These are phyloP conservation scores for Monilinia laxa DNA, from an alignment of 2,329 filamentous ascomycete genomes.

Conservation along the genomic window DNA sequence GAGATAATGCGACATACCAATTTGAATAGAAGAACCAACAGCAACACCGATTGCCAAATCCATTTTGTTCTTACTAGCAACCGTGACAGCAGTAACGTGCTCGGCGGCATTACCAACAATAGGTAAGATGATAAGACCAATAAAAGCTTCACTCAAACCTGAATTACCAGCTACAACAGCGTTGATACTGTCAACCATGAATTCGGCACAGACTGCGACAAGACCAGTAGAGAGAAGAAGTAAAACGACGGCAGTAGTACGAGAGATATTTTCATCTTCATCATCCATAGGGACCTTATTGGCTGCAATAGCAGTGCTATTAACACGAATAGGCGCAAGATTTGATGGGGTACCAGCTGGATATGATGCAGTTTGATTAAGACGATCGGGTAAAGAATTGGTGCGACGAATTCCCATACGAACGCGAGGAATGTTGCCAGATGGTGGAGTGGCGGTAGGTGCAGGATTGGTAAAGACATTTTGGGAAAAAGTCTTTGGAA, in stretches of 20 bases:
- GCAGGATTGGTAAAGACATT: constrained; percentile 60
- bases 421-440: constrained; percentile 55
- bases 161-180: constrained; percentile 57
- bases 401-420: constrained; percentile 68
- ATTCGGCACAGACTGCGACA: constrained; percentile 68
- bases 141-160: constrained; percentile 62
- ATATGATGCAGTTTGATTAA: constrained; percentile 46
- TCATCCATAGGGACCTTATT: constrained; percentile 33
- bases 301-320: constrained; percentile 34
- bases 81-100: constrained; percentile 69
- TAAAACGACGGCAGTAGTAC: constrained; percentile 58
- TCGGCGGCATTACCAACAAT: constrained; percentile 74
- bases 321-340: constrained; percentile 29
- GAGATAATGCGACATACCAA: constrained; percentile 44
- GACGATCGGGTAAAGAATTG: constrained; percentile 69
- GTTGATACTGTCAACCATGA: constrained; percentile 67
- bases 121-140: constrained; percentile 69
- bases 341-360: constrained; percentile 21
- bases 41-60: constrained; percentile 72
- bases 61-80: constrained; percentile 75
- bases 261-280: constrained; percentile 52
- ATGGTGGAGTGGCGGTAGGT: constrained; percentile 33
- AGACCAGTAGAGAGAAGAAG: constrained; percentile 63
- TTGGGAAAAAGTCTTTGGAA: constrained; percentile 67
- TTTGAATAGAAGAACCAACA: constrained; percentile 70